Evolutionary conservation across 257 asterid genomes (phyloP), one percentile per base, ranked within the genome.

Genomic region (Salvia hispanica): DNA sequence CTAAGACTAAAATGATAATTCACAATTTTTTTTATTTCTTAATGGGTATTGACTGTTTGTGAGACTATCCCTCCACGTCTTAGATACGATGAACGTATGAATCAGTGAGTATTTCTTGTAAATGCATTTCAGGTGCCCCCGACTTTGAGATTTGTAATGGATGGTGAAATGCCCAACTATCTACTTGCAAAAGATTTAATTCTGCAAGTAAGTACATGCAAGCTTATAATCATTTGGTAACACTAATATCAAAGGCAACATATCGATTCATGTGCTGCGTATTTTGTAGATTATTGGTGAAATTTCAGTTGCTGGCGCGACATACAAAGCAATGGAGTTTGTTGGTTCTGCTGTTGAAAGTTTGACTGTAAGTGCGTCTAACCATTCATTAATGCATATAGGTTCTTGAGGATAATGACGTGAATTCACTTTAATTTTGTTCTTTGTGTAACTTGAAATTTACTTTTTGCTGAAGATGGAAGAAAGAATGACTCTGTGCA

Each of bases 401-500:
- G 46, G 21, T 53, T 43, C 40, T 57, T 62, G 53, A 9, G 18
- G 47, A 14, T 28, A 33, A 66, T 69, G 33, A 44, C 39, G 31
- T 62, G 21, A 14, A 48, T 39, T 52, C 16, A 12, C 13, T 64
- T 42, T 21, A 43, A 40, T 21, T 21, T 6, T 37, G 12, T 43
- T 7, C 53, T 54, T 58, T 48, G 50, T 51, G 25, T 57, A 21
- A 52, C 61, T 39, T 66, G 56, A 13, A 18, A 34, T 75, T 58
- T 69, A n/a, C 51, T 9, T 51, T 40, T 62, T 71, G 62, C 43
- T 12, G 25, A 73, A 94, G 99, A 94, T 94, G 99, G 99, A 94
- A 82, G 99, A 94, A 82, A 85, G 99, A 79, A 88, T 94, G 98
- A 94, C 99, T 64, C 78, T 94, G 76, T 94, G 99, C 95, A 94